phyloP scores from a whole-genome alignment of 768 basidiomycete genomes.

The Serendipita sp. region DNA sequence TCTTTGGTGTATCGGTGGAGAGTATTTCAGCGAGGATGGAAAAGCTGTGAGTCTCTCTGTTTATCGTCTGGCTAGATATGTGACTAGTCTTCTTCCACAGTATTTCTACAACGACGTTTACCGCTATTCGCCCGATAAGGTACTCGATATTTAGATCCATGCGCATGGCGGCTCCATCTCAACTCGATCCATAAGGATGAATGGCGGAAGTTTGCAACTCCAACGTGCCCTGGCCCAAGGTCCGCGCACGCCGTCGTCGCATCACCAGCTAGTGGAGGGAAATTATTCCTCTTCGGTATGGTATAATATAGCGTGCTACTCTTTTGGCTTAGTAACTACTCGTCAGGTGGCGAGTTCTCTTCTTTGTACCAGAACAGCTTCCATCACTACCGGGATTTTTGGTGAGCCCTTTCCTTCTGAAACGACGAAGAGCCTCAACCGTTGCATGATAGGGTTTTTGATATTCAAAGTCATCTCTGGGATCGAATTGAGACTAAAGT shows the following conservation, averaged over 20 bases:
- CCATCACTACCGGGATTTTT: slow-evolving; percentile 81
- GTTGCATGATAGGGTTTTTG: slow-evolving; percentile 32
- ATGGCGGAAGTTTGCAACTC: slow-evolving; percentile 76
- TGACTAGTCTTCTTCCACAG: slow-evolving; percentile 21
- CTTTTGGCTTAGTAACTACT: not conserved
- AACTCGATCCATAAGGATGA: slow-evolving; percentile 40
- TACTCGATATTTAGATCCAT: slow-evolving; percentile 15
- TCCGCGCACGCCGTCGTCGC: slow-evolving; percentile 74
- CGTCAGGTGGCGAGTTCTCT: slow-evolving; percentile 68
- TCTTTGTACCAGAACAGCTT: slow-evolving; percentile 69
- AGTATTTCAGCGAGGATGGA: slow-evolving; percentile 76
- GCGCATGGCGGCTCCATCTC: not conserved
- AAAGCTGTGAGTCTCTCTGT: slow-evolving; percentile 40
- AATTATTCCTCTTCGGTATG: slow-evolving; percentile 66
- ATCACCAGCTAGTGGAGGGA: slow-evolving; percentile 65
- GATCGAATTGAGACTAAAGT: slow-evolving; percentile 78
- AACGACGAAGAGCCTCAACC: not conserved
- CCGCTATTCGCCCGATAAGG: slow-evolving; percentile 74
- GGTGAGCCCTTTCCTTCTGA: slow-evolving; percentile 27
- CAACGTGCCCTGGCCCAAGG: slow-evolving; percentile 73
- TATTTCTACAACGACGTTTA: slow-evolving; percentile 83
- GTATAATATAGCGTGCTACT: no score
- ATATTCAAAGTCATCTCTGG: slow-evolving; percentile 65
- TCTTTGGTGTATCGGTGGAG: slow-evolving; percentile 74
- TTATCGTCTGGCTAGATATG: not conserved